Conservation (phyloP, 306 rosid species). For the Trichosanthes truncata region DNA sequence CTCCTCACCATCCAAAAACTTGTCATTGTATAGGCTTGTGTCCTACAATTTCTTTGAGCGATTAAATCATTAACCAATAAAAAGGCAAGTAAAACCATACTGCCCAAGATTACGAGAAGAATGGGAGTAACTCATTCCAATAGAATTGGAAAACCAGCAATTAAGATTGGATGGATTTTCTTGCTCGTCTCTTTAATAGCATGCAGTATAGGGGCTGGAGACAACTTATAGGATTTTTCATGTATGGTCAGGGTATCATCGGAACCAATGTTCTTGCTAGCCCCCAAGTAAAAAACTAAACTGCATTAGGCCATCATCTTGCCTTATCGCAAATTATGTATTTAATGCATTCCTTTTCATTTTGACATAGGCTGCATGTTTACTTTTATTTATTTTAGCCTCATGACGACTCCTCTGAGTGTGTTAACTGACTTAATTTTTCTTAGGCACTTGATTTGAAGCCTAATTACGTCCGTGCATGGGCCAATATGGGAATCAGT, state of each 20-base stretch:
- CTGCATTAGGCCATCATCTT: not conserved
- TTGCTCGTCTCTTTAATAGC: not conserved
- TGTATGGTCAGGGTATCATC: not conserved
- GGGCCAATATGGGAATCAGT: slow-evolving; percentile 99
- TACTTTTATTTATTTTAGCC: not conserved
- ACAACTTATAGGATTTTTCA: not conserved
- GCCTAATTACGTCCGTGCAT: slow-evolving; percentile 98
- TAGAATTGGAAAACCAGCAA: not conserved
- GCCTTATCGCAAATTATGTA: not conserved
- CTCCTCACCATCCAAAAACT: not conserved
- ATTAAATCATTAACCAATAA: not conserved
- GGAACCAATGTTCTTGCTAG: not conserved
- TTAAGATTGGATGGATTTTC: not conserved
- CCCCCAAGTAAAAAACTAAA: not conserved
- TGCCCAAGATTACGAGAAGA: not conserved
- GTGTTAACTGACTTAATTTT: slow-evolving; percentile 7
- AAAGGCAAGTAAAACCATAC: not conserved
- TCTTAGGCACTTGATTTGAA: slow-evolving; percentile 90
- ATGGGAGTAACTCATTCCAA: not conserved
- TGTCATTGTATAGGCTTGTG: not conserved
- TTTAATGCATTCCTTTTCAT: not conserved
- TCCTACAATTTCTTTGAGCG: not conserved
- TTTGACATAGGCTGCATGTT: not conserved
- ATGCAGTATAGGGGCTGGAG: not conserved
- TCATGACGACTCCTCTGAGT: not conserved